Percentiles rank a stretch among this genome's conserved stretches.
These are phyloP conservation scores for Discostella stelligeroides DNA, from an alignment of 108 stramenopile species.

Conservation along the genomic window DNA sequence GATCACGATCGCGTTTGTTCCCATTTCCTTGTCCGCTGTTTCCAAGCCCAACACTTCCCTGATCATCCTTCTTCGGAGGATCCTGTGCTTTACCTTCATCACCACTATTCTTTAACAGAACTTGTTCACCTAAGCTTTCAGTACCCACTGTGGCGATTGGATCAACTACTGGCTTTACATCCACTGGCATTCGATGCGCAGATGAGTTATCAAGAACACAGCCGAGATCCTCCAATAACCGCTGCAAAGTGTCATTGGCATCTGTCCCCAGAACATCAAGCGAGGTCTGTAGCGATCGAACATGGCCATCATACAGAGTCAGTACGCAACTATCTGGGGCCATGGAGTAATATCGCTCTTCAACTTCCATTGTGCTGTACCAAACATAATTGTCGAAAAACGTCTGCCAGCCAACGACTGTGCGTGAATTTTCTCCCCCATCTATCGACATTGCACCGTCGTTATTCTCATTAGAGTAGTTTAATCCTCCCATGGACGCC, in stretches of 20 bases:
- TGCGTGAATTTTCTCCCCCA: slow-evolving; percentile 33
- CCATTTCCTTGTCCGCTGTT: slow-evolving; percentile 44
- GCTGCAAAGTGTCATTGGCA: slow-evolving; percentile 52
- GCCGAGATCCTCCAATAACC: slow-evolving; percentile 66
- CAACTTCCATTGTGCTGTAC: slow-evolving; percentile 79
- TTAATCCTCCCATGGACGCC: slow-evolving; percentile 69
- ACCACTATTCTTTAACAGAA: slow-evolving; percentile 10
- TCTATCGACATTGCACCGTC: slow-evolving; percentile 23
- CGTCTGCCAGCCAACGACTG: slow-evolving; percentile 77
- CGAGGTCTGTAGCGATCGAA: slow-evolving; percentile 72
- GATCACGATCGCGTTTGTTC: slow-evolving; percentile 51
- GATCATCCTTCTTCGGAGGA: slow-evolving; percentile 22
- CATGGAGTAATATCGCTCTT: slow-evolving; percentile 79
- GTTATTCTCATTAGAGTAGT: slow-evolving; percentile 43
- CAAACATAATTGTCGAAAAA: slow-evolving; percentile 86
- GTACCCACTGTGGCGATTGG: slow-evolving; percentile 9
- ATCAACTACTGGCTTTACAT: slow-evolving; percentile 1
- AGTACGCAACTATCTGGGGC: slow-evolving; percentile 83
- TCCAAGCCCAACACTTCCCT: slow-evolving; percentile 6
- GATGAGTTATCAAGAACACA: slow-evolving; percentile 42
- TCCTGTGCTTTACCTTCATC: slow-evolving; percentile 20
- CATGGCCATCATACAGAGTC: slow-evolving; percentile 82
- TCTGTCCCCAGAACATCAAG: slow-evolving; percentile 57
- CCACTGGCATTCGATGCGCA: slow-evolving; percentile 5
- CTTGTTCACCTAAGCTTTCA: slow-evolving; percentile 5